Percentiles rank a stretch among this genome's conserved stretches.
phyloP scores from a whole-genome alignment of 148 eudicot genomes.

The Heliamphora exappendiculata region DNA sequence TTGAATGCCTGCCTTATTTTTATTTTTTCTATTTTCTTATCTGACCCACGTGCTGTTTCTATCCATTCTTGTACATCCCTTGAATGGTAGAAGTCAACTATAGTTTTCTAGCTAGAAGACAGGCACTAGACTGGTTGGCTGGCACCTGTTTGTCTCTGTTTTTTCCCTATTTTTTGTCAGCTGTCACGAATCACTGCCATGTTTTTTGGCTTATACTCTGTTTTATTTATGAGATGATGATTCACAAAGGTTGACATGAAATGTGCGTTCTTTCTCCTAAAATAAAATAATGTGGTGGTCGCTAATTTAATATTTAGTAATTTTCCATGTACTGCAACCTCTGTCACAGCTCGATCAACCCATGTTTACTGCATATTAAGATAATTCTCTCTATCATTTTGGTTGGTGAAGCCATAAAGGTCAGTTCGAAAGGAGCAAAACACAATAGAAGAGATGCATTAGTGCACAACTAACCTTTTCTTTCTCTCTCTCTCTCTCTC shows the following conservation, averaged over 20 bases:
- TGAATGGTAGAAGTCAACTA: constrained; percentile 6
- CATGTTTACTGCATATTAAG: neutral
- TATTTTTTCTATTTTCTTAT: neutral
- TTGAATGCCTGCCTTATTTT: neutral
- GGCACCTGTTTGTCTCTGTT: neutral
- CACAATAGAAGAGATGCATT: neutral
- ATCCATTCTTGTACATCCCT: neutral
- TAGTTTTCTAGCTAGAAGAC: neutral
- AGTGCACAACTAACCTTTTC: neutral
- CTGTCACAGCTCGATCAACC: neutral
- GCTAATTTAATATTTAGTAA: too few species aligned
- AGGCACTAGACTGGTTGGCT: constrained; percentile 1
- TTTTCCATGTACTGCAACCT: too few species aligned
- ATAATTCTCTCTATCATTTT: neutral
- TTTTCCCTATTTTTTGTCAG: neutral
- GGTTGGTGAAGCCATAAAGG: neutral
- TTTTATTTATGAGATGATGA: neutral
- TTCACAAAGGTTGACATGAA: neutral
- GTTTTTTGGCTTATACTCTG: neutral
- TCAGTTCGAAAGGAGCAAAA: neutral
- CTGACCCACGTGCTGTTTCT: neutral
- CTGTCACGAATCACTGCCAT: neutral
- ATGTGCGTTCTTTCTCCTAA: neutral
- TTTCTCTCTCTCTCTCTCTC: too few species aligned
- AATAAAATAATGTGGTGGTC: neutral